A percentile compares a stretch with the other conserved stretches of the same genome.
Evolutionary conservation across 2,329 filamentous ascomycete species (phyloP).

Genomic region (Neurospora sp.): DNA sequence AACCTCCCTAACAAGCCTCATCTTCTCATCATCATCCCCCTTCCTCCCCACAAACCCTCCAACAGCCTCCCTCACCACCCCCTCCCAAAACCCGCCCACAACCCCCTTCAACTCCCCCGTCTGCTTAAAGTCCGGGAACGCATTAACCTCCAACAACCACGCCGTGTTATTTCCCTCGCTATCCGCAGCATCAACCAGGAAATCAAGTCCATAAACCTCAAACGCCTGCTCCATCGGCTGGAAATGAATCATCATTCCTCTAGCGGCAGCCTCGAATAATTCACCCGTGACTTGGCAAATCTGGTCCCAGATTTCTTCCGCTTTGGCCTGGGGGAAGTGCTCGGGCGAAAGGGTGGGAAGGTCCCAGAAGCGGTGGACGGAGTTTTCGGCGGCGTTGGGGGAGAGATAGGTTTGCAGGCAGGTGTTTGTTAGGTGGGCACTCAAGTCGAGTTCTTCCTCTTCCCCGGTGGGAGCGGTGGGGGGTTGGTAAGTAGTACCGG

Average conservation of each 20-base stretch:
- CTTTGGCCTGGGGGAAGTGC: slow-evolving; percentile 29
- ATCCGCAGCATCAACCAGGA: slow-evolving; percentile 56
- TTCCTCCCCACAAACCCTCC: slow-evolving; percentile 49
- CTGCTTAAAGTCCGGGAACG: slow-evolving; percentile 92
- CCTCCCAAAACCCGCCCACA: slow-evolving; percentile 68
- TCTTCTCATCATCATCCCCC: slow-evolving; percentile 13
- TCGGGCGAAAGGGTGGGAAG: slow-evolving; percentile 29
- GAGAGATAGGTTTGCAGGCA: slow-evolving; percentile 64
- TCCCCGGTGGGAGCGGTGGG: too few relatives aligned
- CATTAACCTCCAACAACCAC: slow-evolving; percentile 87
- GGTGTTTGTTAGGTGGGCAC: slow-evolving; percentile 85
- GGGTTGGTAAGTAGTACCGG: slow-evolving; percentile 54
- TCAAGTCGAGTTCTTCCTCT: too few relatives aligned
- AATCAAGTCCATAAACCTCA: slow-evolving; percentile 88
- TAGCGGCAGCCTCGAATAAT: slow-evolving; percentile 76
- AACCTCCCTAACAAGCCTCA: slow-evolving; percentile 44
- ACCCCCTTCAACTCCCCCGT: slow-evolving; percentile 69
- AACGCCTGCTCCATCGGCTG: slow-evolving; percentile 82
- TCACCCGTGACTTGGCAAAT: slow-evolving; percentile 67
- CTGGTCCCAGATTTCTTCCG: slow-evolving; percentile 58
- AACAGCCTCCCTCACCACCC: slow-evolving; percentile 59
- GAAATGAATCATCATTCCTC: slow-evolving; percentile 82
- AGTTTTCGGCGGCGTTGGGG: slow-evolving; percentile 38
- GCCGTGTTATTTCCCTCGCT: slow-evolving; percentile 33
- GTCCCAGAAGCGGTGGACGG: slow-evolving; percentile 67